A percentile compares a stretch with the other conserved stretches of the same genome.
Conservation (phyloP, 176 grass and related monocot species). For the Bolboschoenus planiculmis region DNA sequence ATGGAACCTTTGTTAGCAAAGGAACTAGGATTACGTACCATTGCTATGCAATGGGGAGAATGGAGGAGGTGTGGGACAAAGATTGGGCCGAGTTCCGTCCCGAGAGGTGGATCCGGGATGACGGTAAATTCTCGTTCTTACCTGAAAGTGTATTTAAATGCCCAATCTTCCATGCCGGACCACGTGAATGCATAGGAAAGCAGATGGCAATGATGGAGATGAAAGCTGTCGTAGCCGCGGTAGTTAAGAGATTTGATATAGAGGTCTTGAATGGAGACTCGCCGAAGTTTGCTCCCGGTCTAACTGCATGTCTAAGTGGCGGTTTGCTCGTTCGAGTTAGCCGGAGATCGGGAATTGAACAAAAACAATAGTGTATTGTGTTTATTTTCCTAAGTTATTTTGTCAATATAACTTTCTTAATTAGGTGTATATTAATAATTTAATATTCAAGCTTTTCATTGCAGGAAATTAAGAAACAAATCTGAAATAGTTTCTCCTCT, state of each 20-base stretch:
- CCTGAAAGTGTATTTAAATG: conserved; percentile 47
- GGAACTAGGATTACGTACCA: conserved; percentile 70
- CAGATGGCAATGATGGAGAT: conserved; percentile 62
- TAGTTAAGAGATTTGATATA: conserved; percentile 46
- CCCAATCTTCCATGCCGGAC: conserved; percentile 66
- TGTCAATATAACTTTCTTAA: neutral
- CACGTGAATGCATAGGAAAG: conserved; percentile 68
- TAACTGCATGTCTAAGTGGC: conserved; percentile 52
- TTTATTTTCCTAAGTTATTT: neutral
- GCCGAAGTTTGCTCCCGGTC: conserved; percentile 49
- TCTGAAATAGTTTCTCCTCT: too few species aligned
- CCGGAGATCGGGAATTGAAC: conserved; percentile 1
- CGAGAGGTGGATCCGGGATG: conserved; percentile 49
- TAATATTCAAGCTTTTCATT: neutral
- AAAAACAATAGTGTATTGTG: neutral
- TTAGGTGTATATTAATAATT: neutral
- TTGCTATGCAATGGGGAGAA: conserved; percentile 76
- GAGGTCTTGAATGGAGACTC: conserved; percentile 28
- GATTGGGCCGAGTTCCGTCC: conserved; percentile 67
- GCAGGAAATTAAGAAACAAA: neutral
- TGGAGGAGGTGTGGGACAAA: conserved; percentile 67
- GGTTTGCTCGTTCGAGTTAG: conserved; percentile 52
- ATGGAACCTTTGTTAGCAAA: conserved; percentile 44
- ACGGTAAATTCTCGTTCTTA: conserved; percentile 22
- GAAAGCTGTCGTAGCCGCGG: conserved; percentile 42